Evolutionary conservation across 306 rosid species (phyloP).

Genomic region (Malus orientalis): DNA sequence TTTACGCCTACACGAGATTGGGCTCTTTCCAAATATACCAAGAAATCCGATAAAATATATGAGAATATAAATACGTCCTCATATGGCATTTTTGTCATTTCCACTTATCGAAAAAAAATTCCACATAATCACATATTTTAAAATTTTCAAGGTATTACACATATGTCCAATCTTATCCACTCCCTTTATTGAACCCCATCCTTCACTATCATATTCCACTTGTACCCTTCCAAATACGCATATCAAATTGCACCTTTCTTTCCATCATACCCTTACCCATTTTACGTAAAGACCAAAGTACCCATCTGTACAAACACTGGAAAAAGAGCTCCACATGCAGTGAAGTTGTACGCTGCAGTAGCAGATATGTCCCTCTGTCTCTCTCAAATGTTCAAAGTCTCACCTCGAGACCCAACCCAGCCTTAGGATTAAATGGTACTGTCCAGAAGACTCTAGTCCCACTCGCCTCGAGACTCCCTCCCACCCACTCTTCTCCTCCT

Average conservation of each 20-base stretch:
- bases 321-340: accelerated
- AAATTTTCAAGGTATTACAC: neutral
- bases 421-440: no score
- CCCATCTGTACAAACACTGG: neutral
- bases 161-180: slow-evolving; percentile 26
- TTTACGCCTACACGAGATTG: no score
- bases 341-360: neutral
- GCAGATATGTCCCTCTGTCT: neutral
- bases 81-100: no score
- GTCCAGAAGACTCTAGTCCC: no score
- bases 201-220: neutral
- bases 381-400: neutral
- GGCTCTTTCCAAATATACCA: no score
- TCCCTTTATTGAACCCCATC: neutral
- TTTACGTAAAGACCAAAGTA: neutral
- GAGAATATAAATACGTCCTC: no score
- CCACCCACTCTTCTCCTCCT: no score
- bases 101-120: no score
- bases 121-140: no score
- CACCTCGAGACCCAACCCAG: neutral
- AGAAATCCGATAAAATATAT: no score
- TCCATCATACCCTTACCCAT: neutral
- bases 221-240: neutral
- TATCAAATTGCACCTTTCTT: accelerated
- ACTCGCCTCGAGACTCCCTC: no score